A percentile compares a stretch with the other conserved stretches of the same genome.
These are phyloP conservation scores for Golubevia pallescens DNA, from an alignment of 1,284 basidiomycete species.

Conservation along the genomic window DNA sequence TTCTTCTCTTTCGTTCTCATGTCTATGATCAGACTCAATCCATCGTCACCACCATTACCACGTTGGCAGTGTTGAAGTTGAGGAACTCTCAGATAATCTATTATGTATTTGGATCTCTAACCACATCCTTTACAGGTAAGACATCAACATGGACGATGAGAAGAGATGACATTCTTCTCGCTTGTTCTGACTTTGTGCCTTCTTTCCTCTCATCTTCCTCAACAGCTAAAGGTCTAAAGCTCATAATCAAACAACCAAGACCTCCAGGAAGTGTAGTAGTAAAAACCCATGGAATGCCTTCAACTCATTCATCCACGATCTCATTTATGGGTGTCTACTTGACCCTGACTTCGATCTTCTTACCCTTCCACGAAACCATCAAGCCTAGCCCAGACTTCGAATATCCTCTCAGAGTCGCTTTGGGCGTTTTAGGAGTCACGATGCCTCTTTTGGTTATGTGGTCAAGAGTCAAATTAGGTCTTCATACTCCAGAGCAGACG, in stretches of 20 bases:
- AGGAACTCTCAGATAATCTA: conserved; percentile 26
- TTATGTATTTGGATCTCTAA: conserved; percentile 23
- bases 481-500: conserved; percentile 28
- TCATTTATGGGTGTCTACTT: conserved; percentile 41
- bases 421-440: conserved; percentile 17
- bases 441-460: conserved; percentile 31
- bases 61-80: conserved; percentile 31
- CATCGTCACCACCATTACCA: conserved; percentile 34
- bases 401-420: background rate
- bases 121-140: conserved; percentile 25
- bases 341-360: conserved; percentile 17
- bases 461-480: conserved; percentile 32
- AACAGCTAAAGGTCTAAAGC: conserved; percentile 31
- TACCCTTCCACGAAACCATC: conserved; percentile 26
- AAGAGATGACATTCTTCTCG: no score
- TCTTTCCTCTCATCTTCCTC: background rate
- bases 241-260: conserved; percentile 39
- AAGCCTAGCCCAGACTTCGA: background rate
- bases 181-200: no score
- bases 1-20: no score
- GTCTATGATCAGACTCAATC: conserved; percentile 11
- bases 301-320: conserved; percentile 36
- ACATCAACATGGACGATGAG: no score
- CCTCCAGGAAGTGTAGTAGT: conserved; percentile 29
- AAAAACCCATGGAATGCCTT: conserved; percentile 38